These are phyloP conservation scores for Combretum micranthum DNA, from an alignment of 345 rosid genomes.

Conservation along the genomic window DNA sequence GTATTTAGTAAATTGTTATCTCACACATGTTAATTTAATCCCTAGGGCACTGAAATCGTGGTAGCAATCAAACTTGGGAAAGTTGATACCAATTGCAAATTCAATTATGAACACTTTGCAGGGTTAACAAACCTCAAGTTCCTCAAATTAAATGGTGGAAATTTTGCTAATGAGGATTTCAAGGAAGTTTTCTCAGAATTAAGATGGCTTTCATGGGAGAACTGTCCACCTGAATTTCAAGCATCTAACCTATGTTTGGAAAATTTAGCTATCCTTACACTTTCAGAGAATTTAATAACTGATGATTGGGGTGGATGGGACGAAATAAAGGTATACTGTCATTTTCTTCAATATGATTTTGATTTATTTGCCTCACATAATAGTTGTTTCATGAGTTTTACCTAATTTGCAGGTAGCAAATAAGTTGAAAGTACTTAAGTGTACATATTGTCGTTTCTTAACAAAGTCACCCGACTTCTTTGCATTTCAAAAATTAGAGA, in stretches of 20 bases:
- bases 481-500: neutral
- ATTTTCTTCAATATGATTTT: too few relatives aligned
- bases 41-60: conserved; percentile 16
- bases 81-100: neutral
- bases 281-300: neutral
- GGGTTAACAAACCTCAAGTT: conserved; percentile 14
- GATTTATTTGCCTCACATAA: too few relatives aligned
- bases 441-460: neutral
- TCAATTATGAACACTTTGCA: conserved; percentile 11
- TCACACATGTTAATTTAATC: neutral
- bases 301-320: conserved; percentile 4
- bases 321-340: neutral
- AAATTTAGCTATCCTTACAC: conserved; percentile 5
- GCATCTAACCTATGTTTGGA: conserved; percentile 4
- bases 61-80: conserved; percentile 10
- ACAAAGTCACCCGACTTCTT: neutral
- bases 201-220: conserved; percentile 14
- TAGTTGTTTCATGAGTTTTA: neutral
- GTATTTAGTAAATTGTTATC: too few relatives aligned
- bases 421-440: conserved; percentile 4
- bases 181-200: conserved; percentile 6
- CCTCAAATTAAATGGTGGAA: neutral
- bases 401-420: neutral
- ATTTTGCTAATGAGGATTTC: conserved; percentile 1
- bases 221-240: conserved; percentile 2